phyloP scores from a whole-genome alignment of 768 basidiomycete genomes.

The Cystofilobasidium bisporidii region DNA sequence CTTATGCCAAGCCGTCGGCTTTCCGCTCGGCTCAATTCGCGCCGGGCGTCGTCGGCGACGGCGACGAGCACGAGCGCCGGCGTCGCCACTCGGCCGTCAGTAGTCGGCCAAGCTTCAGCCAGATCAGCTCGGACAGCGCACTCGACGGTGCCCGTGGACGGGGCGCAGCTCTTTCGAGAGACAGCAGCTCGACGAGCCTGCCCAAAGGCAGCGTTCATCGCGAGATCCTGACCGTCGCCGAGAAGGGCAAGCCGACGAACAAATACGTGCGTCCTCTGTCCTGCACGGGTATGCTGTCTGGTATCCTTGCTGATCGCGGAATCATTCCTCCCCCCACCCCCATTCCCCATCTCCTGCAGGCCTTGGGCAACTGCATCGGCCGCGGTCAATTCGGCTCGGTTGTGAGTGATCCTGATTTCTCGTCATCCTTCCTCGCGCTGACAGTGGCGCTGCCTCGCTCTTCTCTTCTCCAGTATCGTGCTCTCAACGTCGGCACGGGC shows the following conservation, averaged over 20 bases:
- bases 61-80: slow-evolving; percentile 4
- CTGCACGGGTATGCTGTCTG: too few relatives aligned
- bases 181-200: not conserved
- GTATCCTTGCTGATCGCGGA: too few relatives aligned
- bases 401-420: not conserved
- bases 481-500: slow-evolving; percentile 83
- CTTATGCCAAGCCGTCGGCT: not conserved
- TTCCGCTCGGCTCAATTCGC: slow-evolving; percentile 2
- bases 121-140: not conserved
- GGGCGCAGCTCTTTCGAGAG: slow-evolving; percentile 1
- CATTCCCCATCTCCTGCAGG: slow-evolving; percentile 46
- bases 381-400: slow-evolving; percentile 95
- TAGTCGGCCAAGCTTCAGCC: not conserved
- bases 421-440: too few relatives aligned
- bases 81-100: not conserved
- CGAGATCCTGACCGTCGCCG: slow-evolving; percentile 15
- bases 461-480: slow-evolving; percentile 51
- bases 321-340: too few relatives aligned
- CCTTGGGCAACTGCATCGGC: slow-evolving; percentile 96
- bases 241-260: slow-evolving; percentile 23
- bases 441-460: not conserved
- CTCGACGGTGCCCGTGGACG: not conserved
- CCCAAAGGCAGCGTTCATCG: slow-evolving; percentile 5
- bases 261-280: slow-evolving; percentile 26
- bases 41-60: not conserved